phyloP scores from a whole-genome alignment of 2,329 filamentous ascomycete genomes.

The Penicillium sp. region DNA sequence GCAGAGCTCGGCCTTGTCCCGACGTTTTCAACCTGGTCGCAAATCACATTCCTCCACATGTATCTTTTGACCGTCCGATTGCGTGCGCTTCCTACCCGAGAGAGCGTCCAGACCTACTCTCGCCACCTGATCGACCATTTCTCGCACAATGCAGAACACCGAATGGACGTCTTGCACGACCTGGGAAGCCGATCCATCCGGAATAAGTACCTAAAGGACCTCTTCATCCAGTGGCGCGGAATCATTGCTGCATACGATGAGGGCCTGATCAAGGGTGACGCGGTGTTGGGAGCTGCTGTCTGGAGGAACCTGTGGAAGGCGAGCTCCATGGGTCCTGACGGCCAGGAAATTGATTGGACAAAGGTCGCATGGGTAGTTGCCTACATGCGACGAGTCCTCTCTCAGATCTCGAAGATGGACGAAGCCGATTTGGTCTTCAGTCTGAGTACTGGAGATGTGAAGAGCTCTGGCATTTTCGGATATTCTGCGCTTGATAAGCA shows the following conservation, averaged over 20 bases:
- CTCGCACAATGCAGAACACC: slow-evolving; percentile 66
- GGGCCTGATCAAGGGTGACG: slow-evolving; percentile 47
- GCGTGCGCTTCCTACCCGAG: slow-evolving; percentile 67
- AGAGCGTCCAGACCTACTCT: slow-evolving; percentile 73
- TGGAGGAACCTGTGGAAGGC: slow-evolving; percentile 94
- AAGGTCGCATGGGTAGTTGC: slow-evolving; percentile 61
- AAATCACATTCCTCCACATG: slow-evolving; percentile 94
- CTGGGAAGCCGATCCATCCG: slow-evolving; percentile 55
- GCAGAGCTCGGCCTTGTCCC: slow-evolving; percentile 73
- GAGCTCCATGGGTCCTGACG: slow-evolving; percentile 44
- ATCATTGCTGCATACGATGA: slow-evolving; percentile 66
- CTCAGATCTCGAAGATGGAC: slow-evolving; percentile 51
- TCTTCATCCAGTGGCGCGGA: slow-evolving; percentile 91
- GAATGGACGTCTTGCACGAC: slow-evolving; percentile 56
- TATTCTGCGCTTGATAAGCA: slow-evolving; percentile 37
- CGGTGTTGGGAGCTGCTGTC: slow-evolving; percentile 62
- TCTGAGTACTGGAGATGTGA: slow-evolving; percentile 39
- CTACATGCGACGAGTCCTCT: slow-evolving; percentile 61
- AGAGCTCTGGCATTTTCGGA: slow-evolving; percentile 35
- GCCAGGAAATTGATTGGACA: slow-evolving; percentile 57
- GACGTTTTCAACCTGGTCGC: slow-evolving; percentile 93
- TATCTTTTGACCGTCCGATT: slow-evolving; percentile 84
- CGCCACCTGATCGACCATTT: slow-evolving; percentile 93
- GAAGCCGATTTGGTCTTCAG: slow-evolving; percentile 58
- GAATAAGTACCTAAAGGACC: slow-evolving; percentile 71